phyloP scores from a whole-genome alignment of 2,329 filamentous ascomycete genomes.

The Ophiostoma perfectum region DNA sequence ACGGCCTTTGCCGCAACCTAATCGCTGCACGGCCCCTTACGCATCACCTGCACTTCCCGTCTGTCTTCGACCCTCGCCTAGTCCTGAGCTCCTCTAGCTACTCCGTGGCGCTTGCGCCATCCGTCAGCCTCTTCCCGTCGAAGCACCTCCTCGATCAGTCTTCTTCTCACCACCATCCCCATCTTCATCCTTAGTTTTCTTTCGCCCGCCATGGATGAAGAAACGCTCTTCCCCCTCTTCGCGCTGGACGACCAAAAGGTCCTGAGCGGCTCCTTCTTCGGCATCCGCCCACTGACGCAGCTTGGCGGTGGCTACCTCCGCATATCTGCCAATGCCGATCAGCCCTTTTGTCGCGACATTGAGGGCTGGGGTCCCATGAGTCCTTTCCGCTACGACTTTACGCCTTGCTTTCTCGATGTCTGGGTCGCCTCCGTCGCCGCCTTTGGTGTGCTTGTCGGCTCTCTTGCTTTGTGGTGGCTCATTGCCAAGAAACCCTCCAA shows the following conservation, averaged over 20 bases:
- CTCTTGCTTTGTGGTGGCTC: slow-evolving; percentile 74
- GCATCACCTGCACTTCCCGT: background rate
- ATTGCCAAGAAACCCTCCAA: slow-evolving; percentile 61
- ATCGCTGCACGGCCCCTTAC: background rate
- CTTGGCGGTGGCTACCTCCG: slow-evolving; percentile 58
- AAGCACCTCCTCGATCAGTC: background rate
- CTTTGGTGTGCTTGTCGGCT: slow-evolving; percentile 73
- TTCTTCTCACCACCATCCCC: background rate
- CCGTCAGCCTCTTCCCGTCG: background rate
- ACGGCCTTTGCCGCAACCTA: background rate
- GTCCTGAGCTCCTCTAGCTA: slow-evolving; percentile 1
- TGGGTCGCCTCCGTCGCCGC: slow-evolving; percentile 73
- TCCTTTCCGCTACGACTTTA: slow-evolving; percentile 83
- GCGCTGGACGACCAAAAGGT: slow-evolving; percentile 40
- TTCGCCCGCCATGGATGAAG: slow-evolving; percentile 28
- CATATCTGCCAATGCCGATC: slow-evolving; percentile 45
- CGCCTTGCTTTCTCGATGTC: slow-evolving; percentile 93
- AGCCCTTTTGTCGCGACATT: slow-evolving; percentile 77
- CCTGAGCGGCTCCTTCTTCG: slow-evolving; percentile 57
- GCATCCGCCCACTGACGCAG: slow-evolving; percentile 46
- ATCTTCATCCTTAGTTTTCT: background rate
- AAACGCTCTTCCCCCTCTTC: slow-evolving; percentile 24
- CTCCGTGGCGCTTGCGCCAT: slow-evolving; percentile 8
- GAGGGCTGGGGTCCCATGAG: slow-evolving; percentile 97
- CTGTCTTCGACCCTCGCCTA: background rate